phyloP scores from a whole-genome alignment of 305 asterid species.

The Fraxinus nigra region DNA sequence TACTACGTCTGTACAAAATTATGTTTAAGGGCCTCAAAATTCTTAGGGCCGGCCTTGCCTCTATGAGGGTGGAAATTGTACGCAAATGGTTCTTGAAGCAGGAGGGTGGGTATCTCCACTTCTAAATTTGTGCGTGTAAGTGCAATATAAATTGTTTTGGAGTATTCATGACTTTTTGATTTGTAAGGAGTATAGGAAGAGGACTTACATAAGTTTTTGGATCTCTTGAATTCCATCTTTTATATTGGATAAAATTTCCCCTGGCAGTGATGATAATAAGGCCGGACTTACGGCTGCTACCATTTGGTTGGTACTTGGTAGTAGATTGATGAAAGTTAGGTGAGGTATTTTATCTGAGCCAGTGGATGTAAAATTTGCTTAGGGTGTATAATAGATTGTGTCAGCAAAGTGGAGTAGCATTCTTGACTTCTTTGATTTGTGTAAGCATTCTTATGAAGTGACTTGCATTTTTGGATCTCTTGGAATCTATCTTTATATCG shows the following conservation, averaged over 20 bases:
- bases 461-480: neutral
- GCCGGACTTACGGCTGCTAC: constrained; percentile 93
- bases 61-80: neutral
- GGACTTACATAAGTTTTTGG: neutral
- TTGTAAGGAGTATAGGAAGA: neutral
- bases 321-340: constrained; percentile 61
- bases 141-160: neutral
- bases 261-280: constrained; percentile 82
- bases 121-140: neutral
- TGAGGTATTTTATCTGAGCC: constrained; percentile 65
- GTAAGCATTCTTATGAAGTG: neutral
- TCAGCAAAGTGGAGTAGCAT: neutral
- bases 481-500: constrained; percentile 7
- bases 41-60: no score
- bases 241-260: constrained; percentile 18
- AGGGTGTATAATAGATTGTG: neutral
- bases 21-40: no score
- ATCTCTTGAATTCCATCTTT: neutral
- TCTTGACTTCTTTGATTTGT: neutral
- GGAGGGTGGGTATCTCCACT: neutral
- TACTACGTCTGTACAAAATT: no score
- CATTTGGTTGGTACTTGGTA: constrained; percentile 68
- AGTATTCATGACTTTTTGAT: neutral
- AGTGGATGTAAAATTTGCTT: constrained; percentile 23
- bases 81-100: neutral